Conservation (phyloP, 768 basidiomycete species). For the Leccinum longicurvipes region DNA sequence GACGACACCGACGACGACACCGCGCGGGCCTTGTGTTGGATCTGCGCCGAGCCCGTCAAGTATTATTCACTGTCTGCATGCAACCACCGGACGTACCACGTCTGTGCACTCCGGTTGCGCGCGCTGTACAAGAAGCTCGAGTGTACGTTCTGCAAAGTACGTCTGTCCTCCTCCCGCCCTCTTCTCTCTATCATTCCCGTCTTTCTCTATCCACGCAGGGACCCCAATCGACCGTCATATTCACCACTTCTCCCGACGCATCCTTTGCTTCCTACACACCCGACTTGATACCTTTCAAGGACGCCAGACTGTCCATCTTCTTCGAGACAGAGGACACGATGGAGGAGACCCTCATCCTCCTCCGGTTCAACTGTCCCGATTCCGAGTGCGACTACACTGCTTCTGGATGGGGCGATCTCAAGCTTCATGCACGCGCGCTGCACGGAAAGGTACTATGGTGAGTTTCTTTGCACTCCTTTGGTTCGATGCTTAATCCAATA, state of each 20-base stretch:
- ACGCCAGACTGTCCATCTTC: slow-evolving; percentile 68
- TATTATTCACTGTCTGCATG: too few relatives aligned
- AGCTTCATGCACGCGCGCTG: slow-evolving; percentile 70
- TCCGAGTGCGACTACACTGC: slow-evolving; percentile 78
- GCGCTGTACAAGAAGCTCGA: too few relatives aligned
- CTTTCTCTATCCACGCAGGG: slow-evolving; percentile 25
- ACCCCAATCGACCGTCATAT: too few relatives aligned
- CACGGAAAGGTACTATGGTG: too few relatives aligned
- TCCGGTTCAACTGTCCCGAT: too few relatives aligned
- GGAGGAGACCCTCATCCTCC: too few relatives aligned
- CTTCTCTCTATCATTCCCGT: too few relatives aligned
- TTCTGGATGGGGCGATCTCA: slow-evolving; percentile 86
- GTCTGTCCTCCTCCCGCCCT: not conserved
- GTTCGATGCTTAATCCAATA: not conserved
- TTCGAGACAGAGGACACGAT: too few relatives aligned
- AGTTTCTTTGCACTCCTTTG: not conserved
- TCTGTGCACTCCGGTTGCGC: too few relatives aligned
- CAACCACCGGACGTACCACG: too few relatives aligned
- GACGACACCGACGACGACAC: slow-evolving; percentile 37
- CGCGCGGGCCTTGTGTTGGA: too few relatives aligned
- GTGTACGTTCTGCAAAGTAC: slow-evolving; percentile 90
- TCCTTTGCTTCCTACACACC: slow-evolving; percentile 57
- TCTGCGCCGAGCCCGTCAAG: too few relatives aligned
- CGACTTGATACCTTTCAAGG: slow-evolving; percentile 58
- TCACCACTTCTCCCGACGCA: slow-evolving; percentile 63